phyloP scores from a whole-genome alignment of 129 eudicot species.

The Tagetes patula region DNA sequence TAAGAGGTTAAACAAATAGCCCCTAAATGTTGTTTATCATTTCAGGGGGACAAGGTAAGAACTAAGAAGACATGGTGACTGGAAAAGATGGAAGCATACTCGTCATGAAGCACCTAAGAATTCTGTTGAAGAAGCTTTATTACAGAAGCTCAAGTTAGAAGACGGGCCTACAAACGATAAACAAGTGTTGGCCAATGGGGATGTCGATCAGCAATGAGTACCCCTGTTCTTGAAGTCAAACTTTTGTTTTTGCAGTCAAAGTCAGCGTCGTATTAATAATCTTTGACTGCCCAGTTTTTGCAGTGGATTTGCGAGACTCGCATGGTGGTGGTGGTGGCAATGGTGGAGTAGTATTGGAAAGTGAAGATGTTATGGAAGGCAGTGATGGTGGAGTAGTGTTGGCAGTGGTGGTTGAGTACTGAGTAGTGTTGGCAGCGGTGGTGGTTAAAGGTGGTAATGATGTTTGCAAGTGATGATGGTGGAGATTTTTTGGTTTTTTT shows the following conservation, averaged over 20 bases:
- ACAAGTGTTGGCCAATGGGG: constrained; percentile 39
- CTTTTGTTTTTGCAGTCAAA: neutral
- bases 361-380: too few species aligned
- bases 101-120: constrained; percentile 25
- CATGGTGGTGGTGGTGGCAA: too few species aligned
- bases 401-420: too few species aligned
- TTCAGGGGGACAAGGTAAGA: constrained; percentile 61
- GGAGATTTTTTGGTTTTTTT: too few species aligned
- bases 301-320: neutral
- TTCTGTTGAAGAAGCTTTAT: constrained; percentile 31
- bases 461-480: too few species aligned
- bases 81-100: constrained; percentile 54
- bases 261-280: neutral
- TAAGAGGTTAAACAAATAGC: too few species aligned
- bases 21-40: constrained; percentile 11
- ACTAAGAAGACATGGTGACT: constrained; percentile 63
- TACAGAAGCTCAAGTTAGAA: constrained; percentile 41
- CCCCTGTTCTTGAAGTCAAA: constrained; percentile 25
- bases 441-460: too few species aligned
- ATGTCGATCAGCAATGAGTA: constrained; percentile 21
- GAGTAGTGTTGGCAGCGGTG: too few species aligned
- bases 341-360: too few species aligned
- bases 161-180: constrained; percentile 25
- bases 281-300: constrained; percentile 40
- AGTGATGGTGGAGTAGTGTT: too few species aligned